Base-by-base conservation (phyloP, 495 filamentous ascomycete species). In the Hypoxylon rickii region DNA sequence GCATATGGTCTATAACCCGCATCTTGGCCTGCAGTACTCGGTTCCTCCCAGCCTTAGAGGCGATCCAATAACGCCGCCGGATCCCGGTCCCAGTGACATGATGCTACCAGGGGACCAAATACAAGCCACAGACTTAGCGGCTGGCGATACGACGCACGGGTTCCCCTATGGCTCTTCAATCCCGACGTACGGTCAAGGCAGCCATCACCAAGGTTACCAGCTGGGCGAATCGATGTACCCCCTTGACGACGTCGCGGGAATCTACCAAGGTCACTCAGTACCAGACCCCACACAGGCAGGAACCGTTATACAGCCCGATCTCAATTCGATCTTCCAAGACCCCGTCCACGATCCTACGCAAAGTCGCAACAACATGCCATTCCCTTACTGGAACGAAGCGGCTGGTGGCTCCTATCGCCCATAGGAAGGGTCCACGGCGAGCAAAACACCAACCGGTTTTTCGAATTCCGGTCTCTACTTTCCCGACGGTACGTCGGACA, bases 31-130 rank as follows among this genome's bases (percentile, higher is more conserved):
- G 7, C 48, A 52, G 16, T 54, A 62, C 22, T 6, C 17, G 6
- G 11, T 52, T 22, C 50, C 50, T 7, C 7, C 21, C 12, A 15
- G 31, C 3, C 21, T 22, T 8, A 37, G 46, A 34, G 42, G 24
- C 17, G 48, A 50, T 0, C 22, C 51, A 11, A 22, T 50, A 2
- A 33, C 34, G 1, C 34, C 58, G 7, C 40, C 51, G 0, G 40
- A 45, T 16, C 38, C n/a, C 1, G n/a, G 44, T 11, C 50, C 40
- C 13, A 24, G 38, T 11, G 18, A 39, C 8, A 61, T 61, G 50
- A 61, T 61, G 33, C 15, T 61, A 22, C 24, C 32, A 10, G 21
- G 31, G 4, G 45, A 52, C n/a, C n/a, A 41, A 21, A 46, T 52
- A 21, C 55, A 58, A 21, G 13, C 42, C 7, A 15, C 43, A 16